phyloP scores from a whole-genome alignment of 345 rosid species.

The Brassica nigra region DNA sequence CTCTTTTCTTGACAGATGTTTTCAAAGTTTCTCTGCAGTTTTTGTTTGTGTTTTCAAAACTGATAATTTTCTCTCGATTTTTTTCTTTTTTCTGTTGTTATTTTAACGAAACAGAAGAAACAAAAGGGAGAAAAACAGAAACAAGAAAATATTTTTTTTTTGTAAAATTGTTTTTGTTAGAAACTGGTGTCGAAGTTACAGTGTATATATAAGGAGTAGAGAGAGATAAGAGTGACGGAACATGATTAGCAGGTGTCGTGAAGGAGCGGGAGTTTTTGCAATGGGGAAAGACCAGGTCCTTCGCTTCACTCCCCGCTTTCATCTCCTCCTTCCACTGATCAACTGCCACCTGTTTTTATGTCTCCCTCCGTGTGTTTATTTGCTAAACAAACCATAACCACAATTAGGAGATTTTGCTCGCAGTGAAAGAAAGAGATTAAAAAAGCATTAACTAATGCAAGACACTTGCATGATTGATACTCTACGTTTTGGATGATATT shows the following conservation, averaged over 20 bases:
- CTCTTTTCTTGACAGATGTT: conserved; percentile 12
- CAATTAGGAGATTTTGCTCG: neutral
- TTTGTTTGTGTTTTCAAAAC: conserved; percentile 20
- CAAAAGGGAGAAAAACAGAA: conserved; percentile 20
- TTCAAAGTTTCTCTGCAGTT: conserved; percentile 17
- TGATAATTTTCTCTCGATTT: conserved; percentile 33
- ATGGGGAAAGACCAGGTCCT: conserved; percentile 30
- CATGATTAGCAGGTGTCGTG: neutral
- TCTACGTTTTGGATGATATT: neutral
- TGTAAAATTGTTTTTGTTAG: conserved; percentile 3
- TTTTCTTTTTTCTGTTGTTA: conserved; percentile 37
- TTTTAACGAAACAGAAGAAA: conserved; percentile 38
- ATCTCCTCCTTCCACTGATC: conserved; percentile 38
- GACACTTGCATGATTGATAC: neutral
- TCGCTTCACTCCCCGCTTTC: conserved; percentile 28
- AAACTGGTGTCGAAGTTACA: neutral
- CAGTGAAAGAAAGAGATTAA: neutral
- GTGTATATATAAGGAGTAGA: conserved; percentile 19
- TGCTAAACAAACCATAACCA: neutral
- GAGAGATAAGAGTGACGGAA: neutral
- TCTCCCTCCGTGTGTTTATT: neutral
- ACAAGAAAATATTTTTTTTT: neutral
- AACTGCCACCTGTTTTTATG: neutral
- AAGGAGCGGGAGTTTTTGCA: conserved; percentile 23
- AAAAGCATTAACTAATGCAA: neutral